Base-by-base conservation (phyloP, 2,329 filamentous ascomycete species). In the Parasarocladium wereldwijsianum region DNA sequence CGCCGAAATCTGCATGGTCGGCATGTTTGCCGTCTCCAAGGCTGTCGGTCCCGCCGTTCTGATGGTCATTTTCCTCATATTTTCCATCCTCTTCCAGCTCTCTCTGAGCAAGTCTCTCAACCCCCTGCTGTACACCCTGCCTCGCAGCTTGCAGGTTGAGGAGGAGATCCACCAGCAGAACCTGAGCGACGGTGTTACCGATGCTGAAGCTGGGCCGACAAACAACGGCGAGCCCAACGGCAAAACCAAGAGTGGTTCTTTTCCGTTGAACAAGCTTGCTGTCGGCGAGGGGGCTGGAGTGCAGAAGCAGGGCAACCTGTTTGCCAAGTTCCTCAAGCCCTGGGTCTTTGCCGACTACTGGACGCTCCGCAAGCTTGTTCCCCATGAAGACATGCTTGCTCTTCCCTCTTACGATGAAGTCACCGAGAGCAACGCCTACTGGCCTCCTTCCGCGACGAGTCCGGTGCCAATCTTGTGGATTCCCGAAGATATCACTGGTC, bases 1-100 rank as follows among this genome's bases (percentile, higher is more conserved):
- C 10, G 70, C 76, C 1, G 75, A 87, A 42, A 55, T 86, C 32
- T 86, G 80, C 50, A 59, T 93, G 42, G 71, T 92, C 37, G 84
- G 84, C 31, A 66, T 93, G 21, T 90, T 93, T 46, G 71, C 70
- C 24, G 71, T 87, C 33, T 69, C 70, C 57, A 55, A 60, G 31
- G 68, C 71, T 1, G 46, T 75, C 9, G 80, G 79, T 1, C 84
- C 83, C 1, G 54, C 87, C 34, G 60, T 83, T 17, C 57, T 92
- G 21, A 84, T 85, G 67, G 67, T 78, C 33, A 55, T 79, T 39
- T 79, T 85, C 54, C 59, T 87, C 32, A 49, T 90, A 47, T 80
- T 87, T 51, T 76, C 78, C 10, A 57, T 79, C 12, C 60, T 93
- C 15, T 86, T 80, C 54, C 81, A 93, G 45, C 50, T 85, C 33